phyloP scores from a whole-genome alignment of 176 grass and related monocot species.

The Ananas comosus region DNA sequence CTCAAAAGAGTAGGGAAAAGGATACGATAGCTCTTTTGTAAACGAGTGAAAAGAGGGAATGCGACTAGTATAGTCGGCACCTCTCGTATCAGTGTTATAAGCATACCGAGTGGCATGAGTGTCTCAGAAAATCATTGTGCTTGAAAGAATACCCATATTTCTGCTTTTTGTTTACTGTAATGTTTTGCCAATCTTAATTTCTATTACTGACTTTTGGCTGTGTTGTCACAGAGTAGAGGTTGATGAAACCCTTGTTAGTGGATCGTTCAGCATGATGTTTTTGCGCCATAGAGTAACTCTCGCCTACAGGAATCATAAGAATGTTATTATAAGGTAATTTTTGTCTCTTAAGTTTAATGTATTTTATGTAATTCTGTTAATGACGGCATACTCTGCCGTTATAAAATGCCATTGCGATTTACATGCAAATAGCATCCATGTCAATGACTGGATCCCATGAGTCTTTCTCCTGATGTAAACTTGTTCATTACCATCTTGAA shows the following conservation, averaged over 20 bases:
- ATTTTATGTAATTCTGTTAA: background rate
- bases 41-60: too few relatives aligned
- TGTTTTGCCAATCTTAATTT: background rate
- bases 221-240: conserved; percentile 65
- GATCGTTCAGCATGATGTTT: conserved; percentile 96
- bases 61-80: background rate
- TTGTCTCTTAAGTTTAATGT: background rate
- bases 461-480: background rate
- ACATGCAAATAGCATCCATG: background rate
- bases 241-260: conserved; percentile 78
- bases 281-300: conserved; percentile 80
- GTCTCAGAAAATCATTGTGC: background rate
- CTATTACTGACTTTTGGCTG: conserved; percentile 10
- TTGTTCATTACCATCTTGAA: background rate
- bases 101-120: background rate
- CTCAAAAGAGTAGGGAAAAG: too few relatives aligned
- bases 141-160: background rate
- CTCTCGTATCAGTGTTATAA: background rate
- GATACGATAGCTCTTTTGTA: too few relatives aligned
- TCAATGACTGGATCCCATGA: background rate
- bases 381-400: background rate
- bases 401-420: background rate
- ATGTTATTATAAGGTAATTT: conserved; percentile 77
- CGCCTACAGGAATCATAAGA: conserved; percentile 86
- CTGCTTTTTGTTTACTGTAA: background rate